Conservation (phyloP, 129 eudicot genomes). For the Kitagawia praeruptora region DNA sequence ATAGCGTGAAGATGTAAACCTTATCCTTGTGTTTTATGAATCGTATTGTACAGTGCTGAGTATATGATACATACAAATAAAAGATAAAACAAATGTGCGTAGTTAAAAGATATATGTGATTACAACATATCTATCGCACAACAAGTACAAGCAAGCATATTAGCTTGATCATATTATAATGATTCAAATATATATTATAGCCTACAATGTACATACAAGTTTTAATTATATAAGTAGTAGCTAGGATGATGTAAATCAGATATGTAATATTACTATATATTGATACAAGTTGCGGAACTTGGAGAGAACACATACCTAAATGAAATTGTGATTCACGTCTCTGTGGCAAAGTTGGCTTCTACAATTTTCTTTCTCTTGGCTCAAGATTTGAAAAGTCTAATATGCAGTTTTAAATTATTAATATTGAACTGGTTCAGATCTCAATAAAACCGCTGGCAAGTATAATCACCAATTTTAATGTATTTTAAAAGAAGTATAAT, state of each 20-base stretch:
- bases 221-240: background rate
- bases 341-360: background rate
- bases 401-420: background rate
- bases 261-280: background rate
- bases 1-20: background rate
- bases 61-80: background rate
- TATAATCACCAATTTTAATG: background rate
- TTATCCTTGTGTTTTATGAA: background rate
- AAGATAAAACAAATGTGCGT: background rate
- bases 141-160: background rate
- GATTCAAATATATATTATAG: background rate
- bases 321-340: background rate
- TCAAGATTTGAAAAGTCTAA: background rate
- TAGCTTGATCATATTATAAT: background rate
- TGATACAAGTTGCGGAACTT: background rate
- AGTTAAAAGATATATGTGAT: background rate
- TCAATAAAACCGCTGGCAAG: background rate
- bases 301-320: background rate
- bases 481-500: background rate
- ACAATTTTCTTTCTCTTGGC: background rate
- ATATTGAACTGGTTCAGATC: background rate
- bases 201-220: background rate
- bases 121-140: background rate
- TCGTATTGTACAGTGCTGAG: background rate
- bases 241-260: background rate